These are phyloP conservation scores for Blastobotrys indianensis DNA, from an alignment of 1,139 yeast genomes.

Conservation along the genomic window DNA sequence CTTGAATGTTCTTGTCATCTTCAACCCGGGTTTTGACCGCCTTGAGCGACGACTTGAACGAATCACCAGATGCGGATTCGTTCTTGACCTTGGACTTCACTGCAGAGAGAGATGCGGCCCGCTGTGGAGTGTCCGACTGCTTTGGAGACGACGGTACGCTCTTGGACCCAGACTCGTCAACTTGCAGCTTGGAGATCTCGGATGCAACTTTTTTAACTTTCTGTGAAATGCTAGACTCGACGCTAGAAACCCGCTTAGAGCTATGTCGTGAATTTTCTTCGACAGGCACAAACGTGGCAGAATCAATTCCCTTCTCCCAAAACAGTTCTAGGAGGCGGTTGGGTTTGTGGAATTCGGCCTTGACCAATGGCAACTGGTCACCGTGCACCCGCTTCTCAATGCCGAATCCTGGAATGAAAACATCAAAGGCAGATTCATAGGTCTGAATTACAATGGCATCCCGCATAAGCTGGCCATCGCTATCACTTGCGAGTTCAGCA, in stretches of 20 bases:
- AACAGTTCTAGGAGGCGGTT: constrained; percentile 68
- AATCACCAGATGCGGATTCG: constrained; percentile 10
- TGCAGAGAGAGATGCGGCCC: constrained; percentile 30
- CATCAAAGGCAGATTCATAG: constrained; percentile 93
- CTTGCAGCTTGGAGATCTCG: constrained; percentile 15
- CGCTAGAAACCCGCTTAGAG: constrained; percentile 67
- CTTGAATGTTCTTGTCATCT: constrained; percentile 61
- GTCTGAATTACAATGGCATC: constrained; percentile 89
- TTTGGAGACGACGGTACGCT: constrained; percentile 26
- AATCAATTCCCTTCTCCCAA: constrained; percentile 89
- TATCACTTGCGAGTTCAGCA: constrained; percentile 64
- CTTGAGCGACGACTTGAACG: constrained; percentile 38
- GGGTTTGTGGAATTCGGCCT: constrained; percentile 82
- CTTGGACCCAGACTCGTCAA: constrained; percentile 19
- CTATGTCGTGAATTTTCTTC: constrained; percentile 59
- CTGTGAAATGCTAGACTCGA: constrained; percentile 55
- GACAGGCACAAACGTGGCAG: constrained; percentile 85
- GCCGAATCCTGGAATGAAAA: constrained; percentile 89
- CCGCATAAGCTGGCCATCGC: constrained; percentile 69
- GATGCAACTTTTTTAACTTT: constrained; percentile 15
- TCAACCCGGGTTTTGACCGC: constrained; percentile 55
- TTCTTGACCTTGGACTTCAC: constrained; percentile 19
- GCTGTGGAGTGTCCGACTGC: constrained; percentile 26
- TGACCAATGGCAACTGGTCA: constrained; percentile 85
- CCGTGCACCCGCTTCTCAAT: constrained; percentile 97